A percentile compares a stretch with the other conserved stretches of the same genome.
Evolutionary conservation across 495 filamentous ascomycete species (phyloP).

Genomic region (Aspergillus sparsus): DNA sequence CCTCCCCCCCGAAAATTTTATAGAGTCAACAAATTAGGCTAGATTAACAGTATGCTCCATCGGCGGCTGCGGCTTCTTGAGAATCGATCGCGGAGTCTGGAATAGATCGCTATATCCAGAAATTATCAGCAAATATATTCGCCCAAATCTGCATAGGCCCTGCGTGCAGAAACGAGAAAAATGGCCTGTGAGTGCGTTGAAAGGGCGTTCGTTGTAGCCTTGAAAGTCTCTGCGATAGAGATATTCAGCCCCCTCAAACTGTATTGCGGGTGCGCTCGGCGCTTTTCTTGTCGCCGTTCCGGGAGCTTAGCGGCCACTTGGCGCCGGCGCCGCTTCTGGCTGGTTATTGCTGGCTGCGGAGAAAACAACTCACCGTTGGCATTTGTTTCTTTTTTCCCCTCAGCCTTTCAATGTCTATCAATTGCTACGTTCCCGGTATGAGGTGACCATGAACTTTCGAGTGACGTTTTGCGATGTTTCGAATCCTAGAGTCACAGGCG

Average conservation of each 20-base stretch:
- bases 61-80: conserved; percentile 8
- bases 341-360: conserved; percentile 10
- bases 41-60: conserved; percentile 21
- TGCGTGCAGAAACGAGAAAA: conserved; percentile 9
- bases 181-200: conserved; percentile 8
- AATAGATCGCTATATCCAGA: background rate
- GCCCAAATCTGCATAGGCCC: conserved; percentile 3
- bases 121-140: conserved; percentile 2
- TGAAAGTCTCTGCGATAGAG: conserved; percentile 27
- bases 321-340: conserved; percentile 13
- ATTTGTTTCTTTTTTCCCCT: background rate
- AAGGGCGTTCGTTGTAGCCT: conserved; percentile 2
- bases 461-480: conserved; percentile 66
- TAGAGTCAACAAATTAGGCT: conserved; percentile 13
- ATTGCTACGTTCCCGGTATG: conserved; percentile 33
- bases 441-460: conserved; percentile 51
- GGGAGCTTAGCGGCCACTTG: conserved; percentile 26
- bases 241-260: conserved; percentile 12
- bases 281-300: conserved; percentile 34
- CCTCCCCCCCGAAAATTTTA: background rate
- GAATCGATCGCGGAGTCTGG: conserved; percentile 5
- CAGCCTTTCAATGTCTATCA: conserved; percentile 33
- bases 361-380: conserved; percentile 27
- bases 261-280: conserved; percentile 20
- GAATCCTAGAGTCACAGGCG: conserved; percentile 79